Conservation (phyloP, 148 eudicot genomes). For the Chenopodium formosanum region DNA sequence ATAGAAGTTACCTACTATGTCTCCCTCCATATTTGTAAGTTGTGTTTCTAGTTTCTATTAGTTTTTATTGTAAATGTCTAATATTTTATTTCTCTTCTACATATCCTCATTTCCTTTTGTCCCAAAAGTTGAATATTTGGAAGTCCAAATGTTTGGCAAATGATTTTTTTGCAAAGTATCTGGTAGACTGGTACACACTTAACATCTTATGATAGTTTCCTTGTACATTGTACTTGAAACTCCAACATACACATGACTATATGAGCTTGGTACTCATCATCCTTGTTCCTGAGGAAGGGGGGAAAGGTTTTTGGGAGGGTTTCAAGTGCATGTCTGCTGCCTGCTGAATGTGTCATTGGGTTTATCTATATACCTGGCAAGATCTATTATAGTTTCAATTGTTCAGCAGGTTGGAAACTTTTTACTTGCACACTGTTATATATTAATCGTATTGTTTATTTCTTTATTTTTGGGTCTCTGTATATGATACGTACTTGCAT, state of each 20-base stretch:
- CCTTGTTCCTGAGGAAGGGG: too few relatives aligned
- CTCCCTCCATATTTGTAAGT: neutral
- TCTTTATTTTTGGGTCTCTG: neutral
- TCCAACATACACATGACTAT: neutral
- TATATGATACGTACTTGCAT: neutral
- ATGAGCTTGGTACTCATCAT: too few relatives aligned
- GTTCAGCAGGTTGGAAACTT: neutral
- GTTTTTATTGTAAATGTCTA: too few relatives aligned
- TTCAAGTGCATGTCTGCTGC: neutral
- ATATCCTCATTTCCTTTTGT: neutral
- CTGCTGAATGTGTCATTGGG: neutral
- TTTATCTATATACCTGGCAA: neutral
- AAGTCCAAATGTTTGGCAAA: neutral
- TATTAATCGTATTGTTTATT: too few relatives aligned
- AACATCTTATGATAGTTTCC: neutral
- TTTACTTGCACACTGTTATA: too few relatives aligned
- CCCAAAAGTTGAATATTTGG: neutral
- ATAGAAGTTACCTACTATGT: neutral
- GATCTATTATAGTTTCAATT: neutral
- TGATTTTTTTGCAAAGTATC: neutral
- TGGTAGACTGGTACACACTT: too few relatives aligned
- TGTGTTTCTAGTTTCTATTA: neutral
- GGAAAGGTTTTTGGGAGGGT: neutral
- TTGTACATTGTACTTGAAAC: neutral
- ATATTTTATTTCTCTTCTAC: too few relatives aligned